Base-by-base conservation (phyloP, 1,284 basidiomycete genomes). In the Ustanciosporium gigantosporum region DNA sequence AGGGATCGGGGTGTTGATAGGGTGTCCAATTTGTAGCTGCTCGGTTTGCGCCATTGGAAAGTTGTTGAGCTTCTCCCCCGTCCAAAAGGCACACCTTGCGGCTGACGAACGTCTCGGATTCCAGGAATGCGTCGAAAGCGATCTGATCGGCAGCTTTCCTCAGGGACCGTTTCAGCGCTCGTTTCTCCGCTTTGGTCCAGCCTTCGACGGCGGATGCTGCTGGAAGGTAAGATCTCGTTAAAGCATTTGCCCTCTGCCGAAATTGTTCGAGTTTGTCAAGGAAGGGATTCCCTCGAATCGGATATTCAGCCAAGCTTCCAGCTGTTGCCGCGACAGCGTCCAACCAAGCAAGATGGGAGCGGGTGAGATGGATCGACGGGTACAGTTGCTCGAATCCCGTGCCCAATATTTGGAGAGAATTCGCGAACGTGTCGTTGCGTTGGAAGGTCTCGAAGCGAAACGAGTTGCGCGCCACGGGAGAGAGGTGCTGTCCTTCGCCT, bases 11-110 rank as follows among this genome's bases (percentile, higher is more conserved):
- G 29, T 56, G 51, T 36, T 61, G 51, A 25, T 43, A 32, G 0
- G 59, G 46, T 1, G 59, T 62, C 59, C 59, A 62, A 14, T 62
- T 62, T 22, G 59, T 62, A 1, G 46, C 48, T 15, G 40, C 45
- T 17, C 58, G 46, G 20, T 44, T 36, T 11, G 32, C 9, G 14
- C 17, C 36, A 25, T 47, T 44, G 7, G 45, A 45, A 8, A 51
- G 35, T n/a, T 51, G 48, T 15, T 36, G 45, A 14, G 48, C 41
- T 4, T 46, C 52, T 5, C 52, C 59, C 22, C 44, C 41, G 36
- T 62, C 59, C 11, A 62, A 20, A 7, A 57, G 31, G 17, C 52
- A 45, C 9, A 41, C 52, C 19, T 41, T 50, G 16, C 52, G 47
- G 15, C 52, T 44, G 1, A 57, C 37, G 27, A 56, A 62, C 19